Percentiles rank a stretch among this genome's conserved stretches.
These are phyloP conservation scores for Sisymbrium irio DNA, from an alignment of 345 rosid species.

Conservation along the genomic window DNA sequence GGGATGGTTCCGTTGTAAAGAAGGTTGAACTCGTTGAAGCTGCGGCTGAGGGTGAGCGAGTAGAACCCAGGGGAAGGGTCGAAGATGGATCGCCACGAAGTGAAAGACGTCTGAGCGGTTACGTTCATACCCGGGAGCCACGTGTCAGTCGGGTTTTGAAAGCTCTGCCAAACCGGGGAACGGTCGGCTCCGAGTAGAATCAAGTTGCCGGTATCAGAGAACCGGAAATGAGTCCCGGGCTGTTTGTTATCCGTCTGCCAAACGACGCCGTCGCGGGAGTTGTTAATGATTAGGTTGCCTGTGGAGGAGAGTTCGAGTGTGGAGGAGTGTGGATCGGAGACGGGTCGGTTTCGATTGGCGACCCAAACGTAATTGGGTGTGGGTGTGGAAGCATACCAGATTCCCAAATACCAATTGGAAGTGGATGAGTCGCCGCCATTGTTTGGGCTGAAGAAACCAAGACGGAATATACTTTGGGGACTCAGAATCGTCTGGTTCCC, in stretches of 20 bases:
- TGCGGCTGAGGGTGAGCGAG: slow-evolving; percentile 48
- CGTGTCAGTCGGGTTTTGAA: slow-evolving; percentile 58
- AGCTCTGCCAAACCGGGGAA: slow-evolving; percentile 62
- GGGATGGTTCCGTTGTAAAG: slow-evolving; percentile 44
- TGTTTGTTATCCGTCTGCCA: slow-evolving; percentile 43
- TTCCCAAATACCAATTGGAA: slow-evolving; percentile 30
- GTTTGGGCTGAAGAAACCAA: slow-evolving; percentile 31
- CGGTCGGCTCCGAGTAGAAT: slow-evolving; percentile 25
- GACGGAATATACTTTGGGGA: slow-evolving; percentile 42
- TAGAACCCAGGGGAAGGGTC: slow-evolving; percentile 63
- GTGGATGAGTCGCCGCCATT: slow-evolving; percentile 33
- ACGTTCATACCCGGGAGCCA: slow-evolving; percentile 62
- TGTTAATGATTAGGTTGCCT: slow-evolving; percentile 43
- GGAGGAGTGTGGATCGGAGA: slow-evolving; percentile 42
- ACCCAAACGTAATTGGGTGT: slow-evolving; percentile 33
- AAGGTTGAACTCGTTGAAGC: slow-evolving; percentile 57
- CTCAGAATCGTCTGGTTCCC: slow-evolving; percentile 53
- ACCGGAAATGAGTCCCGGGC: slow-evolving; percentile 33
- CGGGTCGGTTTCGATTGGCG: slow-evolving; percentile 60
- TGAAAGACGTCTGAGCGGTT: slow-evolving; percentile 35
- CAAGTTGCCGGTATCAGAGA: slow-evolving; percentile 39
- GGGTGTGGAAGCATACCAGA: slow-evolving; percentile 28
- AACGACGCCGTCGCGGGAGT: slow-evolving; percentile 33
- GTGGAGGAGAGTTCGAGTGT: slow-evolving; percentile 40
- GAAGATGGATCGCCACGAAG: slow-evolving; percentile 53